phyloP scores from a whole-genome alignment of 2,329 filamentous ascomycete species.

The Fusarium veterinarium region DNA sequence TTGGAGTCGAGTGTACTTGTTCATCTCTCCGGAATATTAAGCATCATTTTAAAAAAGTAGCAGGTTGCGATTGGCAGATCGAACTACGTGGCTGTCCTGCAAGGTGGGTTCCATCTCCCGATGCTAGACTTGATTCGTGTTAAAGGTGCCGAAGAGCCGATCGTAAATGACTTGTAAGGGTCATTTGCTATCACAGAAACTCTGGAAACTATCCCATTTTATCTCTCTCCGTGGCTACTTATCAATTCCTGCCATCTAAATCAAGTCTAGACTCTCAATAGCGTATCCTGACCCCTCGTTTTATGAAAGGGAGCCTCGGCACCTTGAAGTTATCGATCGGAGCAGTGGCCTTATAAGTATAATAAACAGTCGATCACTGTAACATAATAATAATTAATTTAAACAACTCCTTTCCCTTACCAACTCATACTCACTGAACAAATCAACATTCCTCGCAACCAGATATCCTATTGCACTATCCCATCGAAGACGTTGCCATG shows the following conservation, averaged over 20 bases:
- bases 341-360: neutral
- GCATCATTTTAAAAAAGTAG: neutral
- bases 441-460: accelerated
- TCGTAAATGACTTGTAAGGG: neutral
- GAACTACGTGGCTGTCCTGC: neutral
- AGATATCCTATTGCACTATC: too few relatives aligned
- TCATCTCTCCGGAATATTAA: neutral
- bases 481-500: neutral
- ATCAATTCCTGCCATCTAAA: neutral
- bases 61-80: neutral
- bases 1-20: accelerated
- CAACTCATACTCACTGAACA: neutral
- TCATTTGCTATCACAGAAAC: neutral
- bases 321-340: neutral
- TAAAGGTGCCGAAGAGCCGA: neutral
- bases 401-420: neutral
- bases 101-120: neutral
- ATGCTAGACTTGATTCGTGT: neutral
- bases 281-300: neutral
- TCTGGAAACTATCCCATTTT: neutral
- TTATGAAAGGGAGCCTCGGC: neutral
- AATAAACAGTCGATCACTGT: neutral
- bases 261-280: neutral
- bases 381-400: accelerated
- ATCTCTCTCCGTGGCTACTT: neutral